Evolutionary conservation across 129 eudicot genomes (phyloP), one percentile per base, ranked within the genome.

Genomic region (Flaveria robusta): DNA sequence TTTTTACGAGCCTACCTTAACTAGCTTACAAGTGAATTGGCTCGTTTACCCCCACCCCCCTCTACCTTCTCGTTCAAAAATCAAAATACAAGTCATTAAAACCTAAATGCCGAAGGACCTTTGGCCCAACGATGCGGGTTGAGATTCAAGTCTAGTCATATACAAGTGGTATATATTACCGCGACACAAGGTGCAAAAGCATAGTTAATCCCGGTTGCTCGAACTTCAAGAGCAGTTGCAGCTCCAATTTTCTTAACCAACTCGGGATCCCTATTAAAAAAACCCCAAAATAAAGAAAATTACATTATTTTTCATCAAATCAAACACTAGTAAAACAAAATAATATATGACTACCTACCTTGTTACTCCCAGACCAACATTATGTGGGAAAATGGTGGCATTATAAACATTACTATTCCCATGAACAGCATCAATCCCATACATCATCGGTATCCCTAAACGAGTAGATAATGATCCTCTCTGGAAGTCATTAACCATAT

Each of bases 101-200:
- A n/a, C n/a, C n/a, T n/a, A n/a, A n/a, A n/a, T n/a, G n/a, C n/a
- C n/a, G n/a, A n/a, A n/a, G n/a, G n/a, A n/a, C n/a, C n/a, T n/a
- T n/a, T n/a, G n/a, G n/a, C n/a, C n/a, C n/a, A n/a, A n/a, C n/a
- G n/a, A n/a, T n/a, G n/a, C n/a, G n/a, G n/a, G n/a, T n/a, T n/a
- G n/a, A n/a, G n/a, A n/a, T n/a, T n/a, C n/a, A n/a, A n/a, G n/a
- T n/a, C n/a, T n/a, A n/a, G n/a, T n/a, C n/a, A n/a, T n/a, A n/a
- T n/a, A n/a, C n/a, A n/a, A n/a, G n/a, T n/a, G n/a, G n/a, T n/a
- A n/a, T n/a, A n/a, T n/a, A n/a, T n/a, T n/a, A 90, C 97, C 74
- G 97, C 97, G 2, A 91, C 86, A 55, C 97, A 91, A 74, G 97
- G 97, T 41, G 97, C 93, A 83, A 91, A 91, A 23, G 81, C 87